A percentile compares a stretch with the other conserved stretches of the same genome.
Conservation (phyloP, 2,329 filamentous ascomycete species). For the Cladophialophora carrionii region DNA sequence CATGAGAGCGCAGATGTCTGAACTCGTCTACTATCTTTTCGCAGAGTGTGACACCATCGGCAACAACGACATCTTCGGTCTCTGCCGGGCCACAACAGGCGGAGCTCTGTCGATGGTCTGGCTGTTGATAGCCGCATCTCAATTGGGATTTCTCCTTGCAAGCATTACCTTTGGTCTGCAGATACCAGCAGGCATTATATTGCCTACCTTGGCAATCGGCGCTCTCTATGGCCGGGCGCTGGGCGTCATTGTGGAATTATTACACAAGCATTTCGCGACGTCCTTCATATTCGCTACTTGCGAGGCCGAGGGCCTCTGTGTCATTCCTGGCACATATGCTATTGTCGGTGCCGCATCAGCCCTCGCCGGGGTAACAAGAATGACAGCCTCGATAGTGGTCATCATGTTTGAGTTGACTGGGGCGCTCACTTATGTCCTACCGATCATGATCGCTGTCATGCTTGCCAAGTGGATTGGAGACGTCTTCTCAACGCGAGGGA, state of each 20-base stretch:
- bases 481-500: conserved; percentile 86
- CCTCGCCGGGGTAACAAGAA: conserved; percentile 89
- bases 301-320: conserved; percentile 81
- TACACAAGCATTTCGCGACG: conserved; percentile 76
- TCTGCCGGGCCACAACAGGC: conserved; percentile 79
- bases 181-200: conserved; percentile 91
- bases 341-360: conserved; percentile 94
- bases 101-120: conserved; percentile 81
- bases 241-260: conserved; percentile 85
- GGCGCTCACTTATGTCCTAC: conserved; percentile 91
- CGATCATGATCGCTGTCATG: conserved; percentile 99
- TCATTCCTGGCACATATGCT: conserved; percentile 93
- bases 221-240: conserved; percentile 86
- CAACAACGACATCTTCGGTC: conserved; percentile 81
- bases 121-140: conserved; percentile 77
- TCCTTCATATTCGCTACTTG: conserved; percentile 79
- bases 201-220: conserved; percentile 95
- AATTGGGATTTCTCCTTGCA: conserved; percentile 82
- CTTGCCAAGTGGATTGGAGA: conserved; percentile 98
- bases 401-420: conserved; percentile 99
- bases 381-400: conserved; percentile 97
- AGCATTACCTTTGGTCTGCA: conserved; percentile 90
- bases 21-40: conserved; percentile 89
- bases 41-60: conserved; percentile 78
- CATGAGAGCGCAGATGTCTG: conserved; percentile 88